A percentile compares a stretch with the other conserved stretches of the same genome.
Conservation (phyloP, 179 eudicot species). For the Vitellaria paradoxa region DNA sequence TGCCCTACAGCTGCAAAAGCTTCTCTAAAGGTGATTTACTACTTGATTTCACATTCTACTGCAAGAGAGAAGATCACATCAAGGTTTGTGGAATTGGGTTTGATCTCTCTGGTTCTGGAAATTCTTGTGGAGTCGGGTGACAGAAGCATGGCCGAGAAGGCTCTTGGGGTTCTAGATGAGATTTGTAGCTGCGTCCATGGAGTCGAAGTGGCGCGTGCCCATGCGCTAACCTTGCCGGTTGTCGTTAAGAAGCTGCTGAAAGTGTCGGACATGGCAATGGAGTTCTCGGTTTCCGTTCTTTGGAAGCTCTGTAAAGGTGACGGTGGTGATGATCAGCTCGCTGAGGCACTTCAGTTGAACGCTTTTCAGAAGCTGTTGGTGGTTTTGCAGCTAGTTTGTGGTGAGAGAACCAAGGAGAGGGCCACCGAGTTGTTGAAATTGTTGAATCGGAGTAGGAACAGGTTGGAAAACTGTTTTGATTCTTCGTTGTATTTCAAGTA, state of each 20-base stretch:
- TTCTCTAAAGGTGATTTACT: conserved; percentile 46
- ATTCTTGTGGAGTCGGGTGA: conserved; percentile 50
- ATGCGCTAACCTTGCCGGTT: conserved; percentile 52
- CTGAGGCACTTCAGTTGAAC: conserved; percentile 77
- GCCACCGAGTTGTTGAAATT: conserved; percentile 73
- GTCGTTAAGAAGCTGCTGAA: conserved; percentile 84
- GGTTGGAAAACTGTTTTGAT: conserved; percentile 58
- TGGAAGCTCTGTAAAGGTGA: conserved; percentile 61
- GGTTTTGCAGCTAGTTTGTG: conserved; percentile 71
- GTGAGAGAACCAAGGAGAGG: conserved; percentile 58
- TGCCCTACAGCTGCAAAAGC: conserved; percentile 59
- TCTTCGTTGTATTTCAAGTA: conserved; percentile 50
- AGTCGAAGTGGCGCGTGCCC: conserved; percentile 26
- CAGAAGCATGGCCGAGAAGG: conserved; percentile 63
- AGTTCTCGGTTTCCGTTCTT: conserved; percentile 52
- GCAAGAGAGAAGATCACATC: conserved; percentile 10
- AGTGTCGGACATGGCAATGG: conserved; percentile 63
- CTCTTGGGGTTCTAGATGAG: conserved; percentile 56
- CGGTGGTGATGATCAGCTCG: conserved; percentile 29
- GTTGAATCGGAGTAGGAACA: conserved; percentile 53
- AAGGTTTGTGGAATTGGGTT: conserved; percentile 45
- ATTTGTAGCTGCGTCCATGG: conserved; percentile 41
- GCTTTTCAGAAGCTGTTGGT: conserved; percentile 75
- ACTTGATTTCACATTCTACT: conserved; percentile 35
- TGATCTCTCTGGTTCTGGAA: conserved; percentile 53